Conservation (phyloP, 495 filamentous ascomycete genomes). For the Viridothelium virens region DNA sequence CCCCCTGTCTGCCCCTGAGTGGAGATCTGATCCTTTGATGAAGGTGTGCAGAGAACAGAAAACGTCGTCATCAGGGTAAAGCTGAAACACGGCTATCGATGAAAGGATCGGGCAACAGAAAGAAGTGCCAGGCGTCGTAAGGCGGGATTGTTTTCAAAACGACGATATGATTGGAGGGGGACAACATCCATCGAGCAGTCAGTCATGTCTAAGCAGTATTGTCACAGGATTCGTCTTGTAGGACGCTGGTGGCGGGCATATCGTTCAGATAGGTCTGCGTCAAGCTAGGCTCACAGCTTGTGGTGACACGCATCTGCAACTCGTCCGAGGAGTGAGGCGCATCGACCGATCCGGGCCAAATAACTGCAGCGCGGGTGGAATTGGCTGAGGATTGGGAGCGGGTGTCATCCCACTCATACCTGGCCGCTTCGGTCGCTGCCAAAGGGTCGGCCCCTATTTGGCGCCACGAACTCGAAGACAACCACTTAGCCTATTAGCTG, state of each 20-base stretch:
- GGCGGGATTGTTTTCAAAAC: constrained; percentile 3
- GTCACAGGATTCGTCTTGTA: constrained; percentile 5
- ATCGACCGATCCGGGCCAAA: background rate
- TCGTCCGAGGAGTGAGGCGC: background rate
- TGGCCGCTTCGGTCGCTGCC: background rate
- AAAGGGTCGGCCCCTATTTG: background rate
- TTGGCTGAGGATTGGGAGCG: too few species aligned
- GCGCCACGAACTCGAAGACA: background rate
- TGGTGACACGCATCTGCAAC: constrained; percentile 1
- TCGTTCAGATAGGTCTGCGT: background rate
- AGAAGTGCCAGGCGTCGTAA: background rate
- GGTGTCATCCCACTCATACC: background rate
- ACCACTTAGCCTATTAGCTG: background rate
- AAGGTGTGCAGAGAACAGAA: too few species aligned
- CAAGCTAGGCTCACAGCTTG: background rate
- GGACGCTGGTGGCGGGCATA: background rate
- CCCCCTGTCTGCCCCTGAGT: background rate
- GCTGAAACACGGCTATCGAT: constrained; percentile 10
- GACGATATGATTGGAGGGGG: background rate
- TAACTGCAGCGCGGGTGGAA: background rate
- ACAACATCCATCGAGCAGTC: background rate
- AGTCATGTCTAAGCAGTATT: background rate
- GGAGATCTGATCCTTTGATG: background rate
- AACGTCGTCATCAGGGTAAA: background rate
- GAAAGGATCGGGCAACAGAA: background rate